These are phyloP conservation scores for Calonectria hawksworthii DNA, from an alignment of 2,329 filamentous ascomycete species.

Conservation along the genomic window DNA sequence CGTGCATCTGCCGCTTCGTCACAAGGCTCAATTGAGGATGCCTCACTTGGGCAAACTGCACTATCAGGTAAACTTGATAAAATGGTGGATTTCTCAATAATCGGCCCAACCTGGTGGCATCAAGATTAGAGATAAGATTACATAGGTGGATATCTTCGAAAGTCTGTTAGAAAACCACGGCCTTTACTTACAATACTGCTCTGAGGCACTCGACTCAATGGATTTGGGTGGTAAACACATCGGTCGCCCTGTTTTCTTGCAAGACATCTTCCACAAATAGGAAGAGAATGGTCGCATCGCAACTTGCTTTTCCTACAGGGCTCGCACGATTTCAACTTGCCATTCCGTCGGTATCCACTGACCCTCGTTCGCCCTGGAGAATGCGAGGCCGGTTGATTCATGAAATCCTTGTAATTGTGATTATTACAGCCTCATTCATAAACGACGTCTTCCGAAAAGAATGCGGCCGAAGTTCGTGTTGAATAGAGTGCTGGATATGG, in stretches of 20 bases:
- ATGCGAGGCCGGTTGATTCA: background rate
- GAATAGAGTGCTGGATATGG: background rate
- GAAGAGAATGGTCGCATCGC: slow-evolving; percentile 14
- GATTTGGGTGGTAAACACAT: slow-evolving; percentile 15
- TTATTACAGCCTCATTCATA: background rate
- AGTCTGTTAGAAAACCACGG: too few species aligned
- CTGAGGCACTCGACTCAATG: background rate
- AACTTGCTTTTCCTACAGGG: slow-evolving; percentile 19
- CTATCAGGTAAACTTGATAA: background rate
- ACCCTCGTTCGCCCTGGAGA: background rate
- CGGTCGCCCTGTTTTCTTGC: background rate
- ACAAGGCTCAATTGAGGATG: background rate
- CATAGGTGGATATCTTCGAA: background rate
- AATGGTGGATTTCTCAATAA: background rate
- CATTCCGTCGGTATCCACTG: slow-evolving; percentile 17
- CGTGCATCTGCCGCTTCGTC: background rate
- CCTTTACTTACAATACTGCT: background rate
- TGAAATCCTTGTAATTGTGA: background rate
- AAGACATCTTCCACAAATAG: slow-evolving; percentile 13
- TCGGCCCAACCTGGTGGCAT: background rate
- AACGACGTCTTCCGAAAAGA: background rate
- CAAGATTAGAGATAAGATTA: background rate
- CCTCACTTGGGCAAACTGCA: background rate
- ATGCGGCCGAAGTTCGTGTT: background rate
- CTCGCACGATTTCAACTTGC: slow-evolving; percentile 13